Evolutionary conservation across 1,139 yeast species (phyloP).

Genomic region (Lodderomyces oxycetoniae): DNA sequence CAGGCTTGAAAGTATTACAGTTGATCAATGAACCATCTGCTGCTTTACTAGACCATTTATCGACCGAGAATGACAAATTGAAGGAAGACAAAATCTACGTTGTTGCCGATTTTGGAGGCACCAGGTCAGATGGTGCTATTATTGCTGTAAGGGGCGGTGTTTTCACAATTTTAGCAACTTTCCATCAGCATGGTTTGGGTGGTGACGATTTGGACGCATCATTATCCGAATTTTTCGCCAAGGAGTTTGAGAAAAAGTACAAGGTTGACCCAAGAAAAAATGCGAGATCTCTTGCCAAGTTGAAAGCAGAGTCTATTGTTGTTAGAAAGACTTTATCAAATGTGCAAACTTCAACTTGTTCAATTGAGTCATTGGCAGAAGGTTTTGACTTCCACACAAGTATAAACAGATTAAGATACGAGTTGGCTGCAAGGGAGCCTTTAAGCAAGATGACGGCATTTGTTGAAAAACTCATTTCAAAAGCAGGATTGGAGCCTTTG

Average conservation of each 20-base stretch:
- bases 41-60: conserved; percentile 76
- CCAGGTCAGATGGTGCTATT: conserved; percentile 94
- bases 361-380: conserved; percentile 91
- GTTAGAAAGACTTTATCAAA: conserved; percentile 92
- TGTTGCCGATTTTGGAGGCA: conserved; percentile 96
- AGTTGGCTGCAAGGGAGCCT: conserved; percentile 77
- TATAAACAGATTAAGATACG: conserved; percentile 91
- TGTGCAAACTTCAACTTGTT: conserved; percentile 83
- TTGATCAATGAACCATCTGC: conserved; percentile 91
- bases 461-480: conserved; percentile 66
- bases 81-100: conserved; percentile 75
- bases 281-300: conserved; percentile 84
- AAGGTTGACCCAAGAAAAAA: conserved; percentile 76
- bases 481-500: conserved; percentile 80
- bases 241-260: conserved; percentile 89
- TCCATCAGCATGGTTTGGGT: conserved; percentile 79
- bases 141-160: conserved; percentile 92
- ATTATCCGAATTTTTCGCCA: conserved; percentile 78
- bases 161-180: conserved; percentile 81
- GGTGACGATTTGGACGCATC: conserved; percentile 83
- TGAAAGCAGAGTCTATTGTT: conserved; percentile 74
- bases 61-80: conserved; percentile 51
- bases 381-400: conserved; percentile 92
- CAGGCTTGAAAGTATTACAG: conserved; percentile 80
- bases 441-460: conserved; percentile 72